Percentiles rank a stretch among this genome's conserved stretches.
Conservation (phyloP, 257 asterid genomes). For the Cinchona pubescens region DNA sequence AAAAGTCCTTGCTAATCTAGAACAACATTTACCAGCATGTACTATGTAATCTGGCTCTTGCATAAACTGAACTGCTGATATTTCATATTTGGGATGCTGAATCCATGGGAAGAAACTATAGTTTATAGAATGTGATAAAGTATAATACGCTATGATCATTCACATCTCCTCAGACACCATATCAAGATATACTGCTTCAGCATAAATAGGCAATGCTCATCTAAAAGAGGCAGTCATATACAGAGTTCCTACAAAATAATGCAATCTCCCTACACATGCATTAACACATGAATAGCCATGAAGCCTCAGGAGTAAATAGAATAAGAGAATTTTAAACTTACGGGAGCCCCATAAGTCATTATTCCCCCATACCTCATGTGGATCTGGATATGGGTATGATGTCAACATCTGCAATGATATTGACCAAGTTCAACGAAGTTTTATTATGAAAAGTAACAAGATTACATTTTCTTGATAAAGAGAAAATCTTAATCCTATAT, state of each 20-base stretch:
- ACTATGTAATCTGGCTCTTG: not conserved
- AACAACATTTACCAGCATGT: not conserved
- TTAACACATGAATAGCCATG: not conserved
- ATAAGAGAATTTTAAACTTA: constrained; percentile 29
- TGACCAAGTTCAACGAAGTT: not conserved
- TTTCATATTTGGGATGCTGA: not conserved
- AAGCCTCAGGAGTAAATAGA: constrained; percentile 10
- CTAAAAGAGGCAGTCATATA: not conserved
- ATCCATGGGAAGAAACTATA: not conserved
- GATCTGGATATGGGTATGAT: constrained; percentile 63
- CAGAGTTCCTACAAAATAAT: not conserved
- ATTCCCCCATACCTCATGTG: constrained; percentile 60
- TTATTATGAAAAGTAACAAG: not conserved
- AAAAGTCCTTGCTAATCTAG: not conserved
- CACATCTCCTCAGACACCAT: not conserved
- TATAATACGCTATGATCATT: not conserved
- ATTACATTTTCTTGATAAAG: not conserved
- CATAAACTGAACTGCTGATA: not conserved
- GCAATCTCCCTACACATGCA: not conserved
- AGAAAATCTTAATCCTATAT: not conserved
- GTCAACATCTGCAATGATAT: constrained; percentile 55
- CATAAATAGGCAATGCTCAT: not conserved
- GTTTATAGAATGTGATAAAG: not conserved
- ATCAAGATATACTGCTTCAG: too few relatives aligned
- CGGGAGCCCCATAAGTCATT: constrained; percentile 69